Evolutionary conservation across 495 filamentous ascomycete genomes (phyloP).

Genomic region (Penicillium dipodomyicola): DNA sequence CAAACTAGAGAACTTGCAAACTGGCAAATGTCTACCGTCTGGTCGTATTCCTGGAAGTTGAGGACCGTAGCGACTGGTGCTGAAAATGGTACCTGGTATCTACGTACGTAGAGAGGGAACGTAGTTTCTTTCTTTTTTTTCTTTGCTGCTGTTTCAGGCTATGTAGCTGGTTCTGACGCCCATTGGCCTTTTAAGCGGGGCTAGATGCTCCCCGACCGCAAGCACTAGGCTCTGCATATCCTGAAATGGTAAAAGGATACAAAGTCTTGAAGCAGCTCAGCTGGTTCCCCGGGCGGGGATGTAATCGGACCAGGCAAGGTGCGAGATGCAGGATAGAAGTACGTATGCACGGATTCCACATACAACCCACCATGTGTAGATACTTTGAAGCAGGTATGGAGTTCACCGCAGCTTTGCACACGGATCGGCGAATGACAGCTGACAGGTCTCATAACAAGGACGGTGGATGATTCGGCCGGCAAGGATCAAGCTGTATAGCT

Average conservation of each 20-base stretch:
- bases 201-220: neutral
- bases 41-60: neutral
- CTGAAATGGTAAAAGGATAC: conserved; percentile 6
- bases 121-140: neutral
- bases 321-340: neutral
- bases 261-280: neutral
- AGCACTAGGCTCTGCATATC: neutral
- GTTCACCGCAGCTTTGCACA: neutral
- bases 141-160: neutral
- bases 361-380: conserved; percentile 2
- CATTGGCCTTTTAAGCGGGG: neutral
- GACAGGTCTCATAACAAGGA: conserved; percentile 7
- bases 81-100: neutral
- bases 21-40: neutral
- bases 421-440: neutral
- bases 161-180: neutral
- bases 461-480: neutral
- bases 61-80: neutral
- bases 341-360: neutral
- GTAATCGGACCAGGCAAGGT: conserved; percentile 8
- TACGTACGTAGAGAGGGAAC: neutral
- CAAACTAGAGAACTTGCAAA: neutral
- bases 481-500: conserved; percentile 5
- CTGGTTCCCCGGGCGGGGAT: neutral
- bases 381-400: neutral